Conservation (phyloP, 257 asterid species). For the Nicotiana tomentosiformis region DNA sequence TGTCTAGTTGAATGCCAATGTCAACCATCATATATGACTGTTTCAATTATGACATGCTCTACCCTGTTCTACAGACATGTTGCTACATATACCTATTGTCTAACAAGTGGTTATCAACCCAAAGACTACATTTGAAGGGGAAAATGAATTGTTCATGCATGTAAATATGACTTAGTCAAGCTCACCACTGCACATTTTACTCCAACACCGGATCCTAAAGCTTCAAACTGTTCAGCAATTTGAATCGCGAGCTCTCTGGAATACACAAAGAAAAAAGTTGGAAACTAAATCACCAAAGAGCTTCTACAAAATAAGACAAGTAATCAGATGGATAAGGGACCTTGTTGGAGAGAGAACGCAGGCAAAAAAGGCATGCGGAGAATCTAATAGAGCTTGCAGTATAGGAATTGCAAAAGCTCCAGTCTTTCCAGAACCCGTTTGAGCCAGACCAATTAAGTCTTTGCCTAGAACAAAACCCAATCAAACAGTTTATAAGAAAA, state of each 20-base stretch:
- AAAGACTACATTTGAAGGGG: background rate
- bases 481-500: background rate
- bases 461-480: conserved; percentile 27
- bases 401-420: conserved; percentile 90
- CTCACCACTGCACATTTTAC: conserved; percentile 66
- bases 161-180: background rate
- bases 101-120: background rate
- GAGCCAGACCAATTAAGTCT: conserved; percentile 85
- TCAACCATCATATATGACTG: background rate
- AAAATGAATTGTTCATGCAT: background rate
- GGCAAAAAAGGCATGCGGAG: conserved; percentile 73
- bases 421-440: conserved; percentile 94
- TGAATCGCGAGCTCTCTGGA: conserved; percentile 77
- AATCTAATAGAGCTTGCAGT: conserved; percentile 60
- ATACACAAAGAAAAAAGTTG: background rate
- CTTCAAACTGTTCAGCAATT: conserved; percentile 79
- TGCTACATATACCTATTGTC: background rate
- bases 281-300: background rate
- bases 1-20: background rate
- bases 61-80: background rate
- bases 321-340: background rate
- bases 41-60: background rate
- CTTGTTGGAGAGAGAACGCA: conserved; percentile 82
- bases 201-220: conserved; percentile 76
- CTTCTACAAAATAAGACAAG: background rate